Percentiles rank a stretch among this genome's conserved stretches.
phyloP scores from a whole-genome alignment of 2,329 filamentous ascomycete genomes.

The Leptodontidium sp. region DNA sequence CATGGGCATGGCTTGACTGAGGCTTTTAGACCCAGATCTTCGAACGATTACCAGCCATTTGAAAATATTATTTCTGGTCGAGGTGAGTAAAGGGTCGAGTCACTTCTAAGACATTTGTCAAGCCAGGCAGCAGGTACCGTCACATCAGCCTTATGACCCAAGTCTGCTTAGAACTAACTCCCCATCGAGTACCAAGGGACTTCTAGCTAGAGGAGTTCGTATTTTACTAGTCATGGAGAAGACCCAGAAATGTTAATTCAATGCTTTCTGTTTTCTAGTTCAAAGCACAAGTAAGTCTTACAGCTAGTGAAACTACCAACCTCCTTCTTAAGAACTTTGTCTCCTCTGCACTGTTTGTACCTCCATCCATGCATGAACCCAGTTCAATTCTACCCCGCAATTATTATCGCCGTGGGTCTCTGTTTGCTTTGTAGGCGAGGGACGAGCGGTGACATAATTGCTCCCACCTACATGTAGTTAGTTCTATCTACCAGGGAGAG shows the following conservation, averaged over 20 bases:
- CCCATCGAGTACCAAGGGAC: neutral
- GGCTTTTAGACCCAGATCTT: conserved; percentile 13
- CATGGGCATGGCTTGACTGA: neutral
- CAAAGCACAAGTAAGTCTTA: neutral
- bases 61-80: neutral
- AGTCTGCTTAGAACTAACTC: neutral
- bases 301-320: neutral
- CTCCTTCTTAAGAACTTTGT: neutral
- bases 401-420: neutral
- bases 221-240: neutral
- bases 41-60: conserved; percentile 24
- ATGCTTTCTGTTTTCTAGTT: neutral
- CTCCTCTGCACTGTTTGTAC: neutral
- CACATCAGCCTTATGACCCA: conserved; percentile 13
- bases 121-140: conserved; percentile 15
- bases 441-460: too few relatives aligned
- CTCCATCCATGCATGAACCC: neutral
- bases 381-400: neutral
- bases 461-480: too few relatives aligned
- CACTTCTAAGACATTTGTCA: conserved; percentile 17
- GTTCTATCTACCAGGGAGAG: too few relatives aligned
- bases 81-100: conserved; percentile 7
- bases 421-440: neutral
- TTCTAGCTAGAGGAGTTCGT: neutral
- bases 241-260: neutral